These are phyloP conservation scores for Diaporthe australafricana DNA, from an alignment of 2,329 filamentous ascomycete genomes.

Conservation along the genomic window DNA sequence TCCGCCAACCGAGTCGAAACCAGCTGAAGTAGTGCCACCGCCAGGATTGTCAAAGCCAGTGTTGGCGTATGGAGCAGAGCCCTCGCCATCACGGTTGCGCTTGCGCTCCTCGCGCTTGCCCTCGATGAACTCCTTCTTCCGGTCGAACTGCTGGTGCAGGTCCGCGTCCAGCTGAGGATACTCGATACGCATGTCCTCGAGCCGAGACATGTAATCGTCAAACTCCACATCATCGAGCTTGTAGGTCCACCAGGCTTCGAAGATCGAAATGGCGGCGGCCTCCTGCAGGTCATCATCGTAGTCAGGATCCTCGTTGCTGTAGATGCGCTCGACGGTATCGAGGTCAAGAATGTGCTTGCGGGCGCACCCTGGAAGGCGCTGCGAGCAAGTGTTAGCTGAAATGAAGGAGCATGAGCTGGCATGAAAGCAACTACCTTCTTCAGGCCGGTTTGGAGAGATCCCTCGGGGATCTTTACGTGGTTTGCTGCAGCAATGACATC, in stretches of 20 bases:
- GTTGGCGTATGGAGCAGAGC: not conserved
- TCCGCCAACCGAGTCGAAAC: conserved; percentile 13
- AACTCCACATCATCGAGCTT: conserved; percentile 33
- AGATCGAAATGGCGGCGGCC: conserved; percentile 35
- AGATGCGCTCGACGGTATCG: conserved; percentile 28
- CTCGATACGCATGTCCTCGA: conserved; percentile 34
- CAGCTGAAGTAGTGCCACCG: not conserved
- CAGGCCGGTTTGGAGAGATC: conserved; percentile 34
- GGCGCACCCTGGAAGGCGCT: conserved; percentile 29
- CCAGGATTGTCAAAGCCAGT: not conserved
- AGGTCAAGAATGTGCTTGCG: conserved; percentile 32
- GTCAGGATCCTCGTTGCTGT: conserved; percentile 10
- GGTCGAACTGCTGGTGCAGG: conserved; percentile 33
- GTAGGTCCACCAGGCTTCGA: conserved; percentile 36
- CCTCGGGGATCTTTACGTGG: conserved; percentile 34
- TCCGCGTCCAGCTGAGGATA: conserved; percentile 33
- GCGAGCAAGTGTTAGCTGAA: not conserved
- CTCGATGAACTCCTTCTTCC: conserved; percentile 36
- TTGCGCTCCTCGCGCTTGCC: conserved; percentile 32
- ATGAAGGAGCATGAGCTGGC: not conserved
- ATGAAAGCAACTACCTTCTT: conserved; percentile 20
- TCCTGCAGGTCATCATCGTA: conserved; percentile 30
- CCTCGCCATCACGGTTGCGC: conserved; percentile 12
- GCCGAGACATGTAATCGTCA: conserved; percentile 27
- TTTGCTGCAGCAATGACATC: conserved; percentile 32